Evolutionary conservation across 169 alveolate species (phyloP).

Genomic region (Toxoplasma gondii): DNA sequence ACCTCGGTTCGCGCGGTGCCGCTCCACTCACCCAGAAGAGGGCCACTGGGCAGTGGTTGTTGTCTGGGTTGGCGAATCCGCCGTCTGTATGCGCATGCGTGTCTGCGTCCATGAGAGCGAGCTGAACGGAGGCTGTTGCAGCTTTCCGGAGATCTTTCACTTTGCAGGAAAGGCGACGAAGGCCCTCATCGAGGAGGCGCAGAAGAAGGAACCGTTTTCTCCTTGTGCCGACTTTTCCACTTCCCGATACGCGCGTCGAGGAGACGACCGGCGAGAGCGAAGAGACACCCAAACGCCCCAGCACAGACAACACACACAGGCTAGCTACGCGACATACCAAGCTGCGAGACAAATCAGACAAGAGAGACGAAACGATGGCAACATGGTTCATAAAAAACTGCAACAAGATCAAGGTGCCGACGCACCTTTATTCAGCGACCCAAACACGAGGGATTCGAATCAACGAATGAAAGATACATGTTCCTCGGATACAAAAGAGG

Average conservation of each 20-base stretch:
- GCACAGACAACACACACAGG: too few relatives aligned
- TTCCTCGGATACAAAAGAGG: too few relatives aligned
- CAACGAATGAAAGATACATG: too few relatives aligned
- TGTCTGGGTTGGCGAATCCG: too few relatives aligned
- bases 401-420: too few relatives aligned
- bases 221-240: neutral
- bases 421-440: too few relatives aligned
- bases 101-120: neutral
- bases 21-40: too few relatives aligned
- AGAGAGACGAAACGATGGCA: too few relatives aligned
- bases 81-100: neutral
- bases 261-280: neutral
- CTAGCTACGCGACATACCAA: neutral
- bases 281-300: neutral
- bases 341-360: neutral
- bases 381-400: too few relatives aligned
- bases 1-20: too few relatives aligned
- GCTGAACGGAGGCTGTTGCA: neutral
- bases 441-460: too few relatives aligned
- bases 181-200: neutral
- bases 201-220: neutral
- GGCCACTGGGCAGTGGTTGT: too few relatives aligned
- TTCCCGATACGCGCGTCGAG: neutral
- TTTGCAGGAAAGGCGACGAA: neutral
- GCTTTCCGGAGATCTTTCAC: neutral